Evolutionary conservation across 1,284 basidiomycete genomes (phyloP).

Genomic region (Pyrrhoderma noxium): DNA sequence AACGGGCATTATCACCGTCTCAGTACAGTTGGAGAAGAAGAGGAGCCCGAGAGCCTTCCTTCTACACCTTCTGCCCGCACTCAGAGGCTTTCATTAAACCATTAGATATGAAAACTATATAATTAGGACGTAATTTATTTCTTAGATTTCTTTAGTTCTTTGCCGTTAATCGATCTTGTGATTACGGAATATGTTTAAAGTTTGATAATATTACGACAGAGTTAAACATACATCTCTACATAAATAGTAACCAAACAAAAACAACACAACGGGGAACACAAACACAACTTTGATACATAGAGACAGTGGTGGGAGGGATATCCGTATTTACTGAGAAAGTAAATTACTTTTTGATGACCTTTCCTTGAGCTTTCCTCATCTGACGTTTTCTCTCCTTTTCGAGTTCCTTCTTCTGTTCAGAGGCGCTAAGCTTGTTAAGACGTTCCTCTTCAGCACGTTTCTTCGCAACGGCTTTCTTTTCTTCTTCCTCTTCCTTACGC

Average conservation of each 20-base stretch:
- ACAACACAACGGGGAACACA: not conserved
- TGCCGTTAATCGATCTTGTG: too few relatives aligned
- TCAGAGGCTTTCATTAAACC: too few relatives aligned
- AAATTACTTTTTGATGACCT: constrained; percentile 33
- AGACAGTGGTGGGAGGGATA: too few relatives aligned
- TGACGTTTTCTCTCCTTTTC: constrained; percentile 71
- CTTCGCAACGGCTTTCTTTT: constrained; percentile 52
- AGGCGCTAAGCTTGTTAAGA: constrained; percentile 63
- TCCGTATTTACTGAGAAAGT: not conserved
- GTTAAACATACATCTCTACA: not conserved
- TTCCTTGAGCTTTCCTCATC: constrained; percentile 62
- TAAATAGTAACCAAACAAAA: not conserved
- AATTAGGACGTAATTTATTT: too few relatives aligned
- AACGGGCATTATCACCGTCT: constrained; percentile 12
- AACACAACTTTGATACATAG: not conserved
- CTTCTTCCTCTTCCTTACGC: constrained; percentile 56
- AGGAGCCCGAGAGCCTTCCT: constrained; percentile 5
- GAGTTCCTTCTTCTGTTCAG: constrained; percentile 79
- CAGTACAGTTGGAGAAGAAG: constrained; percentile 17
- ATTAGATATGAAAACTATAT: too few relatives aligned
- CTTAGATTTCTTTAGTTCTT: too few relatives aligned
- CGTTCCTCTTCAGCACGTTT: constrained; percentile 68
- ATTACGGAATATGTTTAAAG: too few relatives aligned
- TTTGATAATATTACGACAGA: not conserved
- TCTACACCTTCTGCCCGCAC: not conserved